phyloP scores from a whole-genome alignment of 352 stramenopile species.

The Globisporangium polare region DNA sequence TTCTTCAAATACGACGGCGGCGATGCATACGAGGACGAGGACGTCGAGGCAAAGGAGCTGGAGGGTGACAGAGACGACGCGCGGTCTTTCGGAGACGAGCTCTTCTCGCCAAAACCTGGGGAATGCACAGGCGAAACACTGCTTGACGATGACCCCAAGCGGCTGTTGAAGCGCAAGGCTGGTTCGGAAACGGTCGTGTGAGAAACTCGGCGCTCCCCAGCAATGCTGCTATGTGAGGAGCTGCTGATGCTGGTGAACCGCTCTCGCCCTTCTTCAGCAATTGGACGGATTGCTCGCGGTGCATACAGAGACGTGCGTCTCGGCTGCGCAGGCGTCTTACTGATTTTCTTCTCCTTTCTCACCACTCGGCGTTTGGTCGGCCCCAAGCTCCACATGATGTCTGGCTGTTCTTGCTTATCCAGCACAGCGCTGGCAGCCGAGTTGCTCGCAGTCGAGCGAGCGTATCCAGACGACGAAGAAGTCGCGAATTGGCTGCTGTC shows the following conservation, averaged over 20 bases:
- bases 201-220: neutral
- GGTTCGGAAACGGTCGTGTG: neutral
- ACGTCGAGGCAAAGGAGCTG: conserved; percentile 37
- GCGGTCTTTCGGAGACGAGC: conserved; percentile 13
- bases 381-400: conserved; percentile 23
- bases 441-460: conserved; percentile 3
- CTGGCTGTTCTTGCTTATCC: conserved; percentile 3
- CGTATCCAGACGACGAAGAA: conserved; percentile 10
- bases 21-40: conserved; percentile 35
- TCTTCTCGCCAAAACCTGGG: neutral
- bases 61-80: conserved; percentile 16
- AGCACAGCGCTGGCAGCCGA: neutral
- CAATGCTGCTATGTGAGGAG: neutral
- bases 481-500: conserved; percentile 1
- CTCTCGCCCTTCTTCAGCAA: conserved; percentile 11
- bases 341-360: conserved; percentile 38
- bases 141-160: neutral
- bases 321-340: conserved; percentile 13
- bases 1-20: conserved; percentile 34
- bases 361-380: conserved; percentile 29
- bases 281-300: conserved; percentile 10
- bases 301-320: conserved; percentile 15
- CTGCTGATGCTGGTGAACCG: neutral
- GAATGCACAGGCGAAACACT: neutral
- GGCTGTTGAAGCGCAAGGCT: conserved; percentile 10